A percentile compares a stretch with the other conserved stretches of the same genome.
Conservation (phyloP, 805 yeast species). For the Wickerhamiella galacta region DNA sequence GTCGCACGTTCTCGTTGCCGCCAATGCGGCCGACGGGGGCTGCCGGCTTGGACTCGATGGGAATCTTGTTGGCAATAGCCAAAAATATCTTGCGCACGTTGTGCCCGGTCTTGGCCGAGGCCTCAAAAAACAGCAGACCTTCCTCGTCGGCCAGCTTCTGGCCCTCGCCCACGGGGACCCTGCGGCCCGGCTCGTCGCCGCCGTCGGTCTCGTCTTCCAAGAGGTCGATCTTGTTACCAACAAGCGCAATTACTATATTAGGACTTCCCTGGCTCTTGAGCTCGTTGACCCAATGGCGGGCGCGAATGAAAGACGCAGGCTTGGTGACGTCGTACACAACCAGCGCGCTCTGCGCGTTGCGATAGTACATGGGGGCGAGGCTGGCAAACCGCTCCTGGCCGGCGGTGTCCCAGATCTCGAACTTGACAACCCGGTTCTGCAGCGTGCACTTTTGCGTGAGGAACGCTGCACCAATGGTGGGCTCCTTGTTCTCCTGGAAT, state of each 20-base stretch:
- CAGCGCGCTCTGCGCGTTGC: slow-evolving; percentile 93
- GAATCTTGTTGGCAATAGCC: slow-evolving; percentile 78
- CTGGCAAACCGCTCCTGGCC: slow-evolving; percentile 96
- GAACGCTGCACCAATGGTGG: slow-evolving; percentile 96
- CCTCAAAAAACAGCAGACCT: slow-evolving; percentile 77
- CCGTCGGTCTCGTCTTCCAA: slow-evolving; percentile 24
- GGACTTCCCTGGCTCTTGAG: slow-evolving; percentile 90
- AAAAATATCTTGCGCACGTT: slow-evolving; percentile 85
- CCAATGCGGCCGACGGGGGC: slow-evolving; percentile 16
- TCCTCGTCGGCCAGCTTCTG: slow-evolving; percentile 78
- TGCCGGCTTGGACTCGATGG: slow-evolving; percentile 27
- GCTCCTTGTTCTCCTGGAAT: slow-evolving; percentile 93
- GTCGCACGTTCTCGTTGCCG: slow-evolving; percentile 12
- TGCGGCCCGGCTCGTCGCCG: slow-evolving; percentile 29
- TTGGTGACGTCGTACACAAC: slow-evolving; percentile 92
- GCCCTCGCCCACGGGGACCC: slow-evolving; percentile 78
- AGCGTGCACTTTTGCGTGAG: slow-evolving; percentile 84
- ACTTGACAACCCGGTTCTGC: slow-evolving; percentile 68
- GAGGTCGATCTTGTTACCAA: slow-evolving; percentile 82
- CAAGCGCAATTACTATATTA: slow-evolving; percentile 80
- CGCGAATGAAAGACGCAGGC: slow-evolving; percentile 87
- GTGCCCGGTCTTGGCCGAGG: slow-evolving; percentile 79
- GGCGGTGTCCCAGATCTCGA: slow-evolving; percentile 61
- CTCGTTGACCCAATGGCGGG: slow-evolving; percentile 96
- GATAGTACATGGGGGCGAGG: slow-evolving; percentile 90